phyloP scores from a whole-genome alignment of 129 eudicot species.

The Calendula officinalis region DNA sequence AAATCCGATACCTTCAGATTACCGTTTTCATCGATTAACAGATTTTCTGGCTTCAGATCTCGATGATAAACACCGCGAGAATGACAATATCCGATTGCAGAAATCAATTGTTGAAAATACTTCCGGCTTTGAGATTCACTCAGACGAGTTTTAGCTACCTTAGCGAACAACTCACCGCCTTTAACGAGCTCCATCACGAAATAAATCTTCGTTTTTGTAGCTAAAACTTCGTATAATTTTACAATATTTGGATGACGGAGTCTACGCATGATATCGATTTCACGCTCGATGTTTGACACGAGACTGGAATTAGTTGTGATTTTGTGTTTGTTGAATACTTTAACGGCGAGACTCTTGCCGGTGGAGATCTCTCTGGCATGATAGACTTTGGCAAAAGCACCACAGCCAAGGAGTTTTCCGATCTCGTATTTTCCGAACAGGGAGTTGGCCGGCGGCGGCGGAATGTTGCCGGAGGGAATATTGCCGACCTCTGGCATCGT shows the following conservation, averaged over 20 bases:
- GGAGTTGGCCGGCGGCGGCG: conserved; percentile 37
- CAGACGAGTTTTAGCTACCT: conserved; percentile 54
- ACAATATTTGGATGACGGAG: conserved; percentile 62
- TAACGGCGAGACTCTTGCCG: conserved; percentile 84
- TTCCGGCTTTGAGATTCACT: conserved; percentile 62
- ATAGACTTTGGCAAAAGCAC: conserved; percentile 83
- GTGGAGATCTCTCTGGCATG: conserved; percentile 52
- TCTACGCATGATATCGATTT: conserved; percentile 62
- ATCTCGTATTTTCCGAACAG: conserved; percentile 72
- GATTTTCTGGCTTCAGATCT: conserved; percentile 84
- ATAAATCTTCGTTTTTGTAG: conserved; percentile 59
- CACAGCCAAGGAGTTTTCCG: conserved; percentile 70
- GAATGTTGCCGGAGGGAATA: conserved; percentile 15
- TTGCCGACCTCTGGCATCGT: conserved; percentile 46
- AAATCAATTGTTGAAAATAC: conserved; percentile 76
- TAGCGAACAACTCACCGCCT: conserved; percentile 72
- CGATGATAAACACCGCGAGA: conserved; percentile 71
- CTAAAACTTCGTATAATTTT: conserved; percentile 54
- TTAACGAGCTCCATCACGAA: conserved; percentile 71
- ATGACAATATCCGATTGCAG: conserved; percentile 77
- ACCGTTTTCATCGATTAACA: conserved; percentile 66
- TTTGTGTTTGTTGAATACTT: conserved; percentile 55
- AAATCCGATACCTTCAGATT: conserved; percentile 73
- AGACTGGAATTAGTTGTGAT: conserved; percentile 28
- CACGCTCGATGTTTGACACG: conserved; percentile 58